These are phyloP conservation scores for Amphirosellinia nigrospora DNA, from an alignment of 495 filamentous ascomycete species.

Conservation along the genomic window DNA sequence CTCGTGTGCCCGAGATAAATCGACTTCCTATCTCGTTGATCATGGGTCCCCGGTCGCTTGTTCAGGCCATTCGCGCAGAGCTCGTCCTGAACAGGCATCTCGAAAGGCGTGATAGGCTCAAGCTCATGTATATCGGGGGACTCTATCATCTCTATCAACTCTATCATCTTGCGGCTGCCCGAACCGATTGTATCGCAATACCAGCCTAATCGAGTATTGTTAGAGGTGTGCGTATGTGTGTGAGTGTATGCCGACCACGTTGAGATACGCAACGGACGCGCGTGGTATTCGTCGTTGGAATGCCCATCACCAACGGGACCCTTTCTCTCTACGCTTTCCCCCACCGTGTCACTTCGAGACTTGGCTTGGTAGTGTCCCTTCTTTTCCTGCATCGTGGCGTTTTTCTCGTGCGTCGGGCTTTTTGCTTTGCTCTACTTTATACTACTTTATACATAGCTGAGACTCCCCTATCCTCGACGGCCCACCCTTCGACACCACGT, in stretches of 20 bases:
- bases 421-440: slow-evolving; percentile 4
- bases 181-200: background rate
- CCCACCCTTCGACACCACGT: slow-evolving; percentile 1
- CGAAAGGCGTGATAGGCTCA: slow-evolving; percentile 1
- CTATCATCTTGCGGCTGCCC: slow-evolving; percentile 12
- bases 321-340: background rate
- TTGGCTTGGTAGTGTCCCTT: background rate
- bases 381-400: slow-evolving; percentile 18
- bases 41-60: slow-evolving; percentile 6
- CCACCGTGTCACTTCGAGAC: slow-evolving; percentile 9
- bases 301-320: background rate
- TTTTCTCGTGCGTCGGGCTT: slow-evolving; percentile 3
- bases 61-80: background rate
- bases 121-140: slow-evolving; percentile 2
- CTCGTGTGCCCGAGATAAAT: slow-evolving; percentile 18
- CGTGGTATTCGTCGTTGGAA: slow-evolving; percentile 15
- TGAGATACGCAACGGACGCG: background rate
- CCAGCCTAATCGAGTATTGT: background rate
- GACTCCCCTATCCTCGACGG: slow-evolving; percentile 7
- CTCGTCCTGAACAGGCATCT: slow-evolving; percentile 23
- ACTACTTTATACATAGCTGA: slow-evolving; percentile 17
- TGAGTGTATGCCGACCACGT: background rate
- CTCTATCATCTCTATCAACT: slow-evolving; percentile 9
- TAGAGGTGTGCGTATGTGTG: background rate
- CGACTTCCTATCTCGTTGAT: background rate